Evolutionary conservation across 495 filamentous ascomycete genomes (phyloP), one percentile per base, ranked within the genome.

Genomic region (Penicillium waksmanii): DNA sequence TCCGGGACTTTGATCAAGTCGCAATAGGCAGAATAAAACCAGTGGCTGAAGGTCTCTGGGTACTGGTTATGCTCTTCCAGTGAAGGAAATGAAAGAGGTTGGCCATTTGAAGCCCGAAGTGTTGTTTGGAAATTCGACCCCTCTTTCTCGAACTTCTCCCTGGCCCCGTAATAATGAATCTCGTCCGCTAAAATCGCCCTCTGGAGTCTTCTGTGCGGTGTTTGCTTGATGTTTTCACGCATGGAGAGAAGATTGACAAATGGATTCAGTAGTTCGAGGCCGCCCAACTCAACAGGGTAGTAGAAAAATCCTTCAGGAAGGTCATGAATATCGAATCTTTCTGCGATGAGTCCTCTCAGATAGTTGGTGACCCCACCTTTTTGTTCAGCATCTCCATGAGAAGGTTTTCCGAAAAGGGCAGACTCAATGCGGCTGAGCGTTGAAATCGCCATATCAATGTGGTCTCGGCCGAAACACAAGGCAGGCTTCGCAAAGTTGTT

Each of bases 281-380:
- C 84, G 13, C 85, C 85, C 17, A 87, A 75, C 57, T 84, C 79
- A 19, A 82, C 73, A 3, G 87, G 86, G 56, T 85, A 85, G 67
- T 81, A 90, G 67, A 89, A 82, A 67, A 87, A 87, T n/a, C 84
- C 87, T 54, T 89, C 83, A 0, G 87, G 87, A 21, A 90, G 79
- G 47, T 84, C 70, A 2, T 68, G 61, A 42, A 87, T 68, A 13
- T 70, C 70, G 63, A 89, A 91, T 1, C 81, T 75, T 13, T 81
- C 67, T 9, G 74, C 64, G 44, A 91, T 82, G 6, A 75, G 70
- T 10, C 74, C 65, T 13, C 84, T 83, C 1, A 91, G 77, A 65
- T 85, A 84, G 23, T 82, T 76, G 1, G 83, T 82, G 3, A 89
- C 80, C 17, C 81, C 84, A n/a, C 68, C 76, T 21, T 61, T 61